Percentiles rank a stretch among this genome's conserved stretches.
Evolutionary conservation across 2,329 filamentous ascomycete genomes (phyloP).

Genomic region (Colletotrichum theobromicola): DNA sequence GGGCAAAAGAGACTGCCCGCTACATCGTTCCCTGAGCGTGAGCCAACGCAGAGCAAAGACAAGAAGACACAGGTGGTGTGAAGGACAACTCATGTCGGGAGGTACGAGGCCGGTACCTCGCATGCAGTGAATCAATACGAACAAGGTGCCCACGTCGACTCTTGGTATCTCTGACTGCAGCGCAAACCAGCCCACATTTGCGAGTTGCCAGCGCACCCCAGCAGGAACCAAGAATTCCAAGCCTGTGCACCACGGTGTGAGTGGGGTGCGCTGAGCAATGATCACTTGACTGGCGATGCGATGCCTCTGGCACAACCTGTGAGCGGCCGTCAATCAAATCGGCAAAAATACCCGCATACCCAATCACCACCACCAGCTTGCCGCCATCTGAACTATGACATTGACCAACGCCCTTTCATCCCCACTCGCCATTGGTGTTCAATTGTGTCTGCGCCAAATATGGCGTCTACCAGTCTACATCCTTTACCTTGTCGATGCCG

Average conservation of each 20-base stretch:
- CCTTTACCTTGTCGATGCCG: neutral
- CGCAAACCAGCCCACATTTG: neutral
- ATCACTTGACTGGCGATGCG: neutral
- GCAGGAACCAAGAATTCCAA: neutral
- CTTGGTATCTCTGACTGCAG: neutral
- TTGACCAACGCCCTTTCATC: neutral
- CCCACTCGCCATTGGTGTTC: neutral
- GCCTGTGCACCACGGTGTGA: neutral
- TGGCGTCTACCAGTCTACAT: neutral
- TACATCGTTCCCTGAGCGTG: neutral
- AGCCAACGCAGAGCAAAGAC: neutral
- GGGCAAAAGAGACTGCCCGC: neutral
- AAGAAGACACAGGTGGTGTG: neutral
- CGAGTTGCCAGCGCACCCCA: neutral
- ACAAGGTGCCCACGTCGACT: neutral
- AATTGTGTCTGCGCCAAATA: neutral
- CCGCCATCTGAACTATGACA: neutral
- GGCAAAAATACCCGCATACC: neutral
- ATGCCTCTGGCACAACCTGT: neutral
- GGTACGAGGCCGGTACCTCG: neutral
- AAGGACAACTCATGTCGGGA: neutral
- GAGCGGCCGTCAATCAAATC: neutral
- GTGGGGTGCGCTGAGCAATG: neutral
- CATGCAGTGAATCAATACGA: neutral
- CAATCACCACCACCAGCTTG: neutral